Percentiles rank a stretch among this genome's conserved stretches.
Evolutionary conservation across 2,329 filamentous ascomycete genomes (phyloP).

Genomic region (Colletotrichum sp.): DNA sequence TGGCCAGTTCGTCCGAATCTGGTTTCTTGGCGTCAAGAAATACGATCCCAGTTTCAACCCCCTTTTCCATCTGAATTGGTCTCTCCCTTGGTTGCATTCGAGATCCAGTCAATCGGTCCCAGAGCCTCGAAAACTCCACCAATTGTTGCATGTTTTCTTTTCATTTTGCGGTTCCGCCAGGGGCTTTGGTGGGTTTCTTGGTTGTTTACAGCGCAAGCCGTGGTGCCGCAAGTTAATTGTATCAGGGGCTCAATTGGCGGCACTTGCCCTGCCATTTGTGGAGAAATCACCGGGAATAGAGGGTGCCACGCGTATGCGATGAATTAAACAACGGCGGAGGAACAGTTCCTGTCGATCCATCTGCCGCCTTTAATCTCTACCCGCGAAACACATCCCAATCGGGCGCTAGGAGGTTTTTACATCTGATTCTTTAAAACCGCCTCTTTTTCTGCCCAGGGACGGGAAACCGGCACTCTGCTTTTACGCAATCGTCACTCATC

Average conservation of each 20-base stretch:
- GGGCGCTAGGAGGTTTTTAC: background rate
- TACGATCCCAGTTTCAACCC: background rate
- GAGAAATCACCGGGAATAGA: background rate
- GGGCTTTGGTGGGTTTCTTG: background rate
- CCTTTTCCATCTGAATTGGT: background rate
- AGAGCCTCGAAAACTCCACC: background rate
- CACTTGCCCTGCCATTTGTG: background rate
- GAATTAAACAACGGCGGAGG: background rate
- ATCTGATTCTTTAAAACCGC: background rate
- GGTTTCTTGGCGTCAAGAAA: background rate
- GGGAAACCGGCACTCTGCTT: background rate
- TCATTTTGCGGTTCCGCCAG: background rate
- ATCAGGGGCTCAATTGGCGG: conserved; percentile 1
- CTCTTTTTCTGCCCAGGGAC: background rate
- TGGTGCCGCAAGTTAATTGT: background rate
- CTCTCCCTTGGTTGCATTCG: background rate
- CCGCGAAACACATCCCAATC: background rate
- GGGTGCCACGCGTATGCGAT: background rate
- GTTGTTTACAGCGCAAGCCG: background rate
- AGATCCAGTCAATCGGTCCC: background rate
- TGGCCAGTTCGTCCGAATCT: background rate
- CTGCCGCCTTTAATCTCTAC: conserved; percentile 7
- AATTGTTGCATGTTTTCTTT: background rate
- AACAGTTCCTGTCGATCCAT: conserved; percentile 4
- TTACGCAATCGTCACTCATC: background rate